Conservation (phyloP, 139 green algal genomes). For the Chlamydomonas incerta region DNA sequence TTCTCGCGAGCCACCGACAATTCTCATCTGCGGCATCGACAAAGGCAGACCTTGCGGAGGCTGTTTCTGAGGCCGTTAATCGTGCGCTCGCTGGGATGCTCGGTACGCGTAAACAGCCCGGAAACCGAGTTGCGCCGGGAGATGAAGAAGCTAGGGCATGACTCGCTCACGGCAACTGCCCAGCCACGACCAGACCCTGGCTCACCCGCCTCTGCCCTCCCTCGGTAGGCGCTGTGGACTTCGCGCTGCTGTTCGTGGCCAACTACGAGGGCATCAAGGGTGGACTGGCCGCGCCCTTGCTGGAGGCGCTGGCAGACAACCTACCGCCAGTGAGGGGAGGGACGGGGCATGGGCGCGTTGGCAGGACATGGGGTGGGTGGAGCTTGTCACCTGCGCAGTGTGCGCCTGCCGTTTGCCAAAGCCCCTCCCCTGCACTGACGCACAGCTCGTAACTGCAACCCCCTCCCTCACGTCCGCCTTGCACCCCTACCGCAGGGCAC, state of each 20-base stretch:
- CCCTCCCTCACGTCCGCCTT: neutral
- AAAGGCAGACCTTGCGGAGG: neutral
- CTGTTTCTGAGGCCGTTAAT: neutral
- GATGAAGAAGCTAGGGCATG: too few relatives aligned
- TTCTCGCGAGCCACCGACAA: neutral
- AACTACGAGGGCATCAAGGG: neutral
- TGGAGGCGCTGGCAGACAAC: neutral
- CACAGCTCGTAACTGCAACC: too few relatives aligned
- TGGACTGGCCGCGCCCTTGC: neutral
- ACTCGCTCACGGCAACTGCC: too few relatives aligned
- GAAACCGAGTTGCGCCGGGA: too few relatives aligned
- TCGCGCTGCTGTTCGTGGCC: constrained; percentile 17
- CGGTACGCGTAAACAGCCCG: constrained; percentile 6
- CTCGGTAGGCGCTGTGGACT: constrained; percentile 23
- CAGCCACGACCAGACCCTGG: too few relatives aligned
- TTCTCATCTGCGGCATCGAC: constrained; percentile 4
- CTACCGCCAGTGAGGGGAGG: constrained; percentile 17
- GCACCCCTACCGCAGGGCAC: neutral
- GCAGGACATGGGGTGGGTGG: too few relatives aligned
- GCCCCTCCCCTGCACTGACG: too few relatives aligned
- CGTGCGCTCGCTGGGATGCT: constrained; percentile 24
- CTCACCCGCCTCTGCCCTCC: too few relatives aligned
- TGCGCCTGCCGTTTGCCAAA: too few relatives aligned
- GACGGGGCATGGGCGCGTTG: too few relatives aligned
- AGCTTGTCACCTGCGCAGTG: too few relatives aligned